Evolutionary conservation across 129 eudicot species (phyloP).

Genomic region (Daucus carota): DH1_v3.0 NC_030387.2:38713501-38714000

Average conservation of each 20-base stretch:
- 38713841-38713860: no score
- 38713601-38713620: slow-evolving; percentile 5
- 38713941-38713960: not conserved
- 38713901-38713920: not conserved
- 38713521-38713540: slow-evolving; percentile 97
- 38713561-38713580: not conserved
- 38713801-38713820: slow-evolving; percentile 75
- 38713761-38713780: slow-evolving; percentile 65
- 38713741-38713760: slow-evolving; percentile 47
- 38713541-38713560: slow-evolving; percentile 71
- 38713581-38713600: not conserved
- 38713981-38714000: not conserved
- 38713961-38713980: not conserved
- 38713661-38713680: slow-evolving; percentile 91
- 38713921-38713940: not conserved
- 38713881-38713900: no score
- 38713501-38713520: slow-evolving; percentile 93
- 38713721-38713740: slow-evolving; percentile 8
- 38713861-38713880: no score
- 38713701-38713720: not conserved
- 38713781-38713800: slow-evolving; percentile 89
- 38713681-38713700: slow-evolving; percentile 17
- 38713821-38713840: slow-evolving; percentile 99
- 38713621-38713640: slow-evolving; percentile 50
- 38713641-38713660: slow-evolving; percentile 90